These are phyloP conservation scores for Populus hybrid DNA, from an alignment of 441 rosid genomes.

Conservation along the genomic window DNA sequence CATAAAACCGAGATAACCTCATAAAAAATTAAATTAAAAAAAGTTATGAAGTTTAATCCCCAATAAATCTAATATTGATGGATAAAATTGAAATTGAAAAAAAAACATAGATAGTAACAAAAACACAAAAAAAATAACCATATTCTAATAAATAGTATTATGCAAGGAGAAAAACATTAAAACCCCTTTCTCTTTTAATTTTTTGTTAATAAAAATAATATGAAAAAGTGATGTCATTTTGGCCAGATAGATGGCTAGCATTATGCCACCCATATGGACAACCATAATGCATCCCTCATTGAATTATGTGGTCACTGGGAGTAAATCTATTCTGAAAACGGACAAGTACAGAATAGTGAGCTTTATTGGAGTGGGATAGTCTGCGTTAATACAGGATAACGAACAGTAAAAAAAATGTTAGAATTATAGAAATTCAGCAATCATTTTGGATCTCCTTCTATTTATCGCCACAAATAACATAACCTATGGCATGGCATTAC, in stretches of 20 bases:
- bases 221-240: background rate
- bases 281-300: background rate
- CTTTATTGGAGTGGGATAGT: background rate
- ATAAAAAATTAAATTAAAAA: too few relatives aligned
- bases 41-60: too few relatives aligned
- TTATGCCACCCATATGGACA: background rate
- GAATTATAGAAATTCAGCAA: slow-evolving; percentile 6
- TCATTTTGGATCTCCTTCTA: slow-evolving; percentile 16
- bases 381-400: background rate
- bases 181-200: too few relatives aligned
- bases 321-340: background rate
- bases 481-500: slow-evolving; percentile 19
- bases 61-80: too few relatives aligned
- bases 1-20: too few relatives aligned
- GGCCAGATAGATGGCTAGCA: background rate
- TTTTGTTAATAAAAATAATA: too few relatives aligned
- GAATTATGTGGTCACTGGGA: background rate
- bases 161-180: too few relatives aligned
- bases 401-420: background rate
- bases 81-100: too few relatives aligned
- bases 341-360: background rate
- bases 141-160: too few relatives aligned
- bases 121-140: too few relatives aligned
- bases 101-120: too few relatives aligned
- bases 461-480: slow-evolving; percentile 22